Percentiles rank a stretch among this genome's conserved stretches.
Evolutionary conservation across 129 eudicot species (phyloP).

Genomic region (Chrysanthemum seticuspe): DNA sequence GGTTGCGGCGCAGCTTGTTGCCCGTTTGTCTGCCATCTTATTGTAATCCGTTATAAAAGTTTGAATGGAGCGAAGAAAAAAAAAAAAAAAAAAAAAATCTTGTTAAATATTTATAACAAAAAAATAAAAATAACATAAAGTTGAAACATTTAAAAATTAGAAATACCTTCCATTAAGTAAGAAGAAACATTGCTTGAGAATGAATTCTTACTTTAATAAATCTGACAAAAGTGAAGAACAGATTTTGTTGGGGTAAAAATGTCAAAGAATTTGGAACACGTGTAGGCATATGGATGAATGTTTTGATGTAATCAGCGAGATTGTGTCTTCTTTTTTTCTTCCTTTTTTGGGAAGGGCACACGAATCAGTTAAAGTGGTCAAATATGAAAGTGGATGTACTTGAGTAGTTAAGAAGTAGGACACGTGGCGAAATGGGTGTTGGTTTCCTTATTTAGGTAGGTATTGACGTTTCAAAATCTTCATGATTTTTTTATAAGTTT

Average conservation of each 20-base stretch:
- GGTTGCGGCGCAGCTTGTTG: too few species aligned
- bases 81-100: too few species aligned
- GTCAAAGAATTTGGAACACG: constrained; percentile 33
- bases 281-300: constrained; percentile 31
- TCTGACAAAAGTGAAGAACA: constrained; percentile 33
- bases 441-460: neutral
- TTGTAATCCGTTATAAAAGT: too few species aligned
- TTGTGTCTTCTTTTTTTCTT: neutral
- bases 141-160: neutral
- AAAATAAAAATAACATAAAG: neutral
- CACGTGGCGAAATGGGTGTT: constrained; percentile 40
- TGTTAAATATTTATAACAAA: neutral
- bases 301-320: constrained; percentile 32
- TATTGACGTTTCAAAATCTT: too few species aligned
- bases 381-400: constrained; percentile 21
- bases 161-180: constrained; percentile 32
- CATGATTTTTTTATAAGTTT: too few species aligned
- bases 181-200: constrained; percentile 28
- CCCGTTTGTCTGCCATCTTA: too few species aligned
- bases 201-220: constrained; percentile 16
- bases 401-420: constrained; percentile 21
- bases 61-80: too few species aligned
- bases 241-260: constrained; percentile 17
- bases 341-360: constrained; percentile 20
- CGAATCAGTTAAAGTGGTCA: constrained; percentile 21